A percentile compares a stretch with the other conserved stretches of the same genome.
Conservation (phyloP, 164 flowering plant genomes). For the Chloranthus sessilifolius region DNA sequence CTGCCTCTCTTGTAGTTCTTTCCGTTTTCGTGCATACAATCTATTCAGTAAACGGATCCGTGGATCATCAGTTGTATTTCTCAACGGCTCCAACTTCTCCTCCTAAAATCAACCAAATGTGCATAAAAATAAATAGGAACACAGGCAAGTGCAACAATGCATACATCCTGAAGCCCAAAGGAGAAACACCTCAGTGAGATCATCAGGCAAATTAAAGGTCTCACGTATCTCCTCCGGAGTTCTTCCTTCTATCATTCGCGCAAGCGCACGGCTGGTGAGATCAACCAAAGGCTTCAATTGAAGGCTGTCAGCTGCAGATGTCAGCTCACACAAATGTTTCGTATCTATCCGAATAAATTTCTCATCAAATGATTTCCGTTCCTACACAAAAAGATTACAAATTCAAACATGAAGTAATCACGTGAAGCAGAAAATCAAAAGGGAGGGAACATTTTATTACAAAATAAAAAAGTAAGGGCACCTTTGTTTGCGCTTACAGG, state of each 20-base stretch:
- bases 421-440: too few relatives aligned
- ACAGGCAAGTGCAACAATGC: not conserved
- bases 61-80: constrained; percentile 85
- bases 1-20: constrained; percentile 74
- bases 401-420: too few relatives aligned
- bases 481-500: too few relatives aligned
- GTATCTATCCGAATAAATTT: constrained; percentile 77
- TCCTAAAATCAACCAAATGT: constrained; percentile 45
- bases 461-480: too few relatives aligned
- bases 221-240: constrained; percentile 92
- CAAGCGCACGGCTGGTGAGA: constrained; percentile 88
- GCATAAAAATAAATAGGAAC: constrained; percentile 8
- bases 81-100: constrained; percentile 88
- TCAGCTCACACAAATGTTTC: constrained; percentile 72
- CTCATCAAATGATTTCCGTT: constrained; percentile 82
- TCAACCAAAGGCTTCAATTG: constrained; percentile 86
- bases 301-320: constrained; percentile 91
- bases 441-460: too few relatives aligned
- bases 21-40: constrained; percentile 85
- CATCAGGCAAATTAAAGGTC: constrained; percentile 88
- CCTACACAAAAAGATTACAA: too few relatives aligned
- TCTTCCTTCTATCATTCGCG: constrained; percentile 92
- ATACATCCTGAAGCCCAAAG: not conserved
- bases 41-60: constrained; percentile 82
- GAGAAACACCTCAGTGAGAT: constrained; percentile 84